These are phyloP conservation scores for Eudorina sp. DNA, from an alignment of 139 green algal species.

Conservation along the genomic window DNA sequence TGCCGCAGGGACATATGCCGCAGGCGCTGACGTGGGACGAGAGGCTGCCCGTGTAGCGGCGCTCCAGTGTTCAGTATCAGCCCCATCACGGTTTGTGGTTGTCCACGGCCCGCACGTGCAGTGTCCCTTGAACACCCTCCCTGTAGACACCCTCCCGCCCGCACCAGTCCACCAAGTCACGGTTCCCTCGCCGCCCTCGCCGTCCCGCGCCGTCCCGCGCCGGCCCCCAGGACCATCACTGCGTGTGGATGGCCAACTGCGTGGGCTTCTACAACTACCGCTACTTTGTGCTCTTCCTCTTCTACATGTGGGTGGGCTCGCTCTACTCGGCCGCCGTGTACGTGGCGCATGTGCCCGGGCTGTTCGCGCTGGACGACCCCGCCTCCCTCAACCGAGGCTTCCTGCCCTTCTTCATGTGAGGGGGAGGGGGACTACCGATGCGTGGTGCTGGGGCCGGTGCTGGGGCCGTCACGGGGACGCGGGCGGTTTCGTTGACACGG, in stretches of 20 bases:
- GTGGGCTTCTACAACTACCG: constrained; percentile 82
- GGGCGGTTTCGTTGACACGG: too few species aligned
- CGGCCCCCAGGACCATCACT: constrained; percentile 70
- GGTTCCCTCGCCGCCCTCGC: neutral
- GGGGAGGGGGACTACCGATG: neutral
- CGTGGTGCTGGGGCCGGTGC: too few species aligned
- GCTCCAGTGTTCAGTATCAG: too few species aligned
- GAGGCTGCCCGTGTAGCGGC: too few species aligned
- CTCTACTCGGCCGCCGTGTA: constrained; percentile 45
- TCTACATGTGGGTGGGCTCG: constrained; percentile 66
- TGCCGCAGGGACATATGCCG: too few species aligned
- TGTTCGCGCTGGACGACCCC: constrained; percentile 8
- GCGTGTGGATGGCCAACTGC: constrained; percentile 85
- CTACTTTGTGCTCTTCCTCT: constrained; percentile 87
- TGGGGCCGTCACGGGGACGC: too few species aligned
- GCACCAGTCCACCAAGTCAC: too few species aligned
- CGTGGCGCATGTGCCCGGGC: constrained; percentile 13
- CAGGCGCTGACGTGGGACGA: too few species aligned
- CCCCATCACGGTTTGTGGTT: too few species aligned
- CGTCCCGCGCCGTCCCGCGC: neutral
- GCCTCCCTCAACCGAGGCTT: constrained; percentile 2
- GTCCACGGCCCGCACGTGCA: too few species aligned
- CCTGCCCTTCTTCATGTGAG: constrained; percentile 50
- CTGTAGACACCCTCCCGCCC: too few species aligned
- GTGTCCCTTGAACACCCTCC: too few species aligned